Conservation (phyloP, 1,139 yeast species). For the Hyphopichia khmerensis region DNA sequence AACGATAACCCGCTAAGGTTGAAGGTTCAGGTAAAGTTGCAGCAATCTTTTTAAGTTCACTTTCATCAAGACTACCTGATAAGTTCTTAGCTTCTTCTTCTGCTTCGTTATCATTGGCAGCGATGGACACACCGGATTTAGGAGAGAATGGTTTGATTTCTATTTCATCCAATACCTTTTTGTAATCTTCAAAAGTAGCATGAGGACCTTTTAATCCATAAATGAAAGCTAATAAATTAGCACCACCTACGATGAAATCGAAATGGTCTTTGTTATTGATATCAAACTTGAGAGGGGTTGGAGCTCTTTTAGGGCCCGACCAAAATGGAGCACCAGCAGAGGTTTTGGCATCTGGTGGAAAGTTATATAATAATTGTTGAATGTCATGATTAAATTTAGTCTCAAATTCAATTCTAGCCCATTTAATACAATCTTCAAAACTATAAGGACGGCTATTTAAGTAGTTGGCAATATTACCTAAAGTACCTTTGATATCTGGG, state of each 20-base stretch:
- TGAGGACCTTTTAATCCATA: slow-evolving; percentile 71
- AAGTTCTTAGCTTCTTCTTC: slow-evolving; percentile 64
- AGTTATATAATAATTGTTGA: slow-evolving; percentile 83
- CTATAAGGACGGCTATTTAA: slow-evolving; percentile 80
- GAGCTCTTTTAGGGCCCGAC: slow-evolving; percentile 98
- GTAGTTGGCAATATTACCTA: slow-evolving; percentile 73
- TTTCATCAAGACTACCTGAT: slow-evolving; percentile 55
- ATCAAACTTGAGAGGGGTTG: slow-evolving; percentile 78
- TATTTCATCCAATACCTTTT: slow-evolving; percentile 50
- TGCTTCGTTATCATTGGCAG: slow-evolving; percentile 85
- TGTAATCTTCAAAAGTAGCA: slow-evolving; percentile 44
- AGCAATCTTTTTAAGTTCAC: slow-evolving; percentile 58
- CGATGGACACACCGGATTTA: slow-evolving; percentile 73
- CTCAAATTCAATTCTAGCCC: slow-evolving; percentile 94
- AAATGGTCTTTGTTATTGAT: slow-evolving; percentile 73
- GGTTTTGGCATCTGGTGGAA: slow-evolving; percentile 91
- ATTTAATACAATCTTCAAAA: slow-evolving; percentile 89
- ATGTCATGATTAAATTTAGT: slow-evolving; percentile 81
- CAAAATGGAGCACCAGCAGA: slow-evolving; percentile 92
- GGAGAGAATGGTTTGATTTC: slow-evolving; percentile 58
- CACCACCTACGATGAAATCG: slow-evolving; percentile 80
- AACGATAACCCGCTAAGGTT: slow-evolving; percentile 82
- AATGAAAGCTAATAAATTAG: slow-evolving; percentile 85
- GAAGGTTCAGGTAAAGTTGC: slow-evolving; percentile 86
- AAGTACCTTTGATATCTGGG: slow-evolving; percentile 85